phyloP scores from a whole-genome alignment of 805 yeast species.

The Candida endomychidarum region DNA sequence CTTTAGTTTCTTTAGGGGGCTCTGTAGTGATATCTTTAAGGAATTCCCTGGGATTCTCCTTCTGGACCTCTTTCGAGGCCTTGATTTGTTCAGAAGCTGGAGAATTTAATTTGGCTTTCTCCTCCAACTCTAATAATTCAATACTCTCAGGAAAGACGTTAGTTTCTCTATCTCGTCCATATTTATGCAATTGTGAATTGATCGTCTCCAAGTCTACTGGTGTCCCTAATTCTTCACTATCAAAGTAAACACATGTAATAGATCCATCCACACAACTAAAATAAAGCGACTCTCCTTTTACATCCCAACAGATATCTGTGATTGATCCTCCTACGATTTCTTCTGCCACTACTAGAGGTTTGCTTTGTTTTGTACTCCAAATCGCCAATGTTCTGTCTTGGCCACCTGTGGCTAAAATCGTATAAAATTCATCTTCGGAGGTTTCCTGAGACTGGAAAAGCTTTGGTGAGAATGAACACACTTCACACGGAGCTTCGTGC shows the following conservation, averaged over 20 bases:
- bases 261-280: constrained; percentile 84
- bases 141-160: constrained; percentile 85
- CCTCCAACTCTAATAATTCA: constrained; percentile 74
- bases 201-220: constrained; percentile 64
- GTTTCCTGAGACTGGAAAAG: constrained; percentile 43
- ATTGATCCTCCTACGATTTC: constrained; percentile 76
- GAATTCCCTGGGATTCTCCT: no score
- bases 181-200: constrained; percentile 69
- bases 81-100: no score
- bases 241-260: constrained; percentile 67
- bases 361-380: constrained; percentile 77
- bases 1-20: no score
- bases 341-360: constrained; percentile 78
- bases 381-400: constrained; percentile 86
- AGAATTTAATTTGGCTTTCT: constrained; percentile 56
- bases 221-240: constrained; percentile 58
- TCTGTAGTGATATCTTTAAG: no score
- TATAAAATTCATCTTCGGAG: constrained; percentile 42
- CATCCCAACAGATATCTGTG: constrained; percentile 88
- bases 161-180: constrained; percentile 86
- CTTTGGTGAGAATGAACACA: constrained; percentile 71
- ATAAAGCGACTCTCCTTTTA: constrained; percentile 72
- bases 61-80: no score
- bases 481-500: constrained; percentile 84
- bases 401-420: constrained; percentile 93